Evolutionary conservation across 441 rosid species (phyloP), one percentile per base, ranked within the genome.

Genomic region (Corymbia calophylla): DNA sequence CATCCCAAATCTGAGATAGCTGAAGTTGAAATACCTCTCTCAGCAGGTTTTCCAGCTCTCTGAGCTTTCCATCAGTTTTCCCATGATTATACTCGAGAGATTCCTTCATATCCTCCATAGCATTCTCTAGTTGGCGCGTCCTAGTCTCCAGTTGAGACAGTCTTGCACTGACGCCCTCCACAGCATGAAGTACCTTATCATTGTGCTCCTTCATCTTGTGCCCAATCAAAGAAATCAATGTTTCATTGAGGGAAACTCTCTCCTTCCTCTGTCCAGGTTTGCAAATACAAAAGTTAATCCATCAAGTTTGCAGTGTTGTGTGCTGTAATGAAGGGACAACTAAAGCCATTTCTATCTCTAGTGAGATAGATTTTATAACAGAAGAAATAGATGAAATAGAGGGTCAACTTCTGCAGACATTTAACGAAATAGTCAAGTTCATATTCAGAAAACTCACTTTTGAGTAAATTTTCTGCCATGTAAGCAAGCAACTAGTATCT

Each of bases 101-200:
- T 47, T 89, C 94, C 93, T 92, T 94, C 88, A 94, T 87, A 77
- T 91, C 93, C 19, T 92, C 94, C 53, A 94, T 77, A n/a, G 93
- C 49, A 89, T 90, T 91, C 89, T 94, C 96, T 47, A 93, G 31
- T 81, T 53, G 91, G 31, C 87, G 92, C 3, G 90, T 92, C 90
- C 93, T 92, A 87, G 89, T 93, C 93, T 95, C 97, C 91, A 94
- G 80, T 88, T 93, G 95, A 88, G 94, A 89, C 12, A 94, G 90
- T 80, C 93, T 90, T 25, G 95, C 93, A 86, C 93, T 93, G 25
- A 95, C 90, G 47, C 93, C 89, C 84, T 93, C 93, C 88, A 94
- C 91, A 3, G 93, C 92, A 86, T 91, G 92, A 16, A 95, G 91
- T 87, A 94, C 87, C 90, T 90, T 88, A 64, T 90, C 94, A 53